Conservation (phyloP, 805 yeast species). For the Metschnikowia peoriensis region DNA sequence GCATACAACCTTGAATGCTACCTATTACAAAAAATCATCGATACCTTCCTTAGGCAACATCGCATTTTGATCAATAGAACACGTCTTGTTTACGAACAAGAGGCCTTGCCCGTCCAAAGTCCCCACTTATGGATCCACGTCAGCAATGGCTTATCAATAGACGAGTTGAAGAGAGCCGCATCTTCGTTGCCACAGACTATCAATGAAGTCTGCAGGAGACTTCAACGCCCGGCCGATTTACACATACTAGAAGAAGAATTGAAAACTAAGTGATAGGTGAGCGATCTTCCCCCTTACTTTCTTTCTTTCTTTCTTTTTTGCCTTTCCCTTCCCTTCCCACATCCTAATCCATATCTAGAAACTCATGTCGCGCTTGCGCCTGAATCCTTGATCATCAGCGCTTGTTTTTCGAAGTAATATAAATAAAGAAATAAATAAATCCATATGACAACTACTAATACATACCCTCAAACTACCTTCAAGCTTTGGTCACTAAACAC, state of each 20-base stretch:
- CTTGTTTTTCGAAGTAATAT: too few species aligned
- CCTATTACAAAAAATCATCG: slow-evolving; percentile 66
- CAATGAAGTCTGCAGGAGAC: slow-evolving; percentile 22
- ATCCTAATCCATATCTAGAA: not conserved
- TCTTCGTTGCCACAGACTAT: slow-evolving; percentile 23
- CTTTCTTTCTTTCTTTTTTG: not conserved
- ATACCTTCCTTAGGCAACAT: slow-evolving; percentile 48
- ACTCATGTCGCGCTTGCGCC: not conserved
- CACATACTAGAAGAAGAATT: slow-evolving; percentile 26
- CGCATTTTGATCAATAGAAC: slow-evolving; percentile 63
- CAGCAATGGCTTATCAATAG: slow-evolving; percentile 26
- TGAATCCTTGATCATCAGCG: not conserved
- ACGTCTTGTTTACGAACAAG: slow-evolving; percentile 66
- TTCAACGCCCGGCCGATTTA: slow-evolving; percentile 26
- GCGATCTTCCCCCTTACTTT: not conserved
- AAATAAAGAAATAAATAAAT: not conserved
- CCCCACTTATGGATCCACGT: slow-evolving; percentile 38
- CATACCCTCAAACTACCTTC: not conserved
- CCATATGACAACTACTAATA: not conserved
- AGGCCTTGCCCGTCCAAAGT: slow-evolving; percentile 24
- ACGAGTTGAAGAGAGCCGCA: slow-evolving; percentile 27
- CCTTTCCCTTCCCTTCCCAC: not conserved
- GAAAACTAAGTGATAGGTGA: slow-evolving; percentile 9
- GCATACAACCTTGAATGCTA: slow-evolving; percentile 53
- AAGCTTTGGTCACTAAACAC: not conserved